A percentile compares a stretch with the other conserved stretches of the same genome.
Conservation (phyloP, 1,139 yeast species). For the Saccharomyces hybrid region DNA sequence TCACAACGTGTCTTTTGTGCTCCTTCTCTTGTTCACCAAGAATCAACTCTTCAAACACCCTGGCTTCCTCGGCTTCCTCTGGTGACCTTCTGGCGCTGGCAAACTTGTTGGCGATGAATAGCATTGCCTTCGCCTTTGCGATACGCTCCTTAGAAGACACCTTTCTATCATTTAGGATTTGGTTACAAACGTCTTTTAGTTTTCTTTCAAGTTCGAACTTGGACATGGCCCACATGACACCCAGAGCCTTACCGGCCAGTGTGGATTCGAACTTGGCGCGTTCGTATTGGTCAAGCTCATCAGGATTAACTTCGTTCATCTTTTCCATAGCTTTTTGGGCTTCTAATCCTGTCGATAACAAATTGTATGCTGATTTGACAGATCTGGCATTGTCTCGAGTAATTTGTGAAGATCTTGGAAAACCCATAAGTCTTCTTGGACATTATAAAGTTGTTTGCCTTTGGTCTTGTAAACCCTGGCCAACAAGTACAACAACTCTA, state of each 20-base stretch:
- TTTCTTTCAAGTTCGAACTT: conserved; percentile 66
- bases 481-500: conserved; percentile 63
- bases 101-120: conserved; percentile 52
- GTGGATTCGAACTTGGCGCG: conserved; percentile 57
- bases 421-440: conserved; percentile 65
- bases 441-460: conserved; percentile 46
- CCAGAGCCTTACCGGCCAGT: conserved; percentile 65
- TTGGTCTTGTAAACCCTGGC: conserved; percentile 58
- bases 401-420: conserved; percentile 53
- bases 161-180: conserved; percentile 49
- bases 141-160: conserved; percentile 45
- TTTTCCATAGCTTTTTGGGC: conserved; percentile 72
- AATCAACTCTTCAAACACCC: conserved; percentile 70
- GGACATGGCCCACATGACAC: conserved; percentile 74
- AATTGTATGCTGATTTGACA: conserved; percentile 59
- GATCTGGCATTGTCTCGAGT: conserved; percentile 69
- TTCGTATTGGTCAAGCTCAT: conserved; percentile 42
- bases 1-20: conserved; percentile 20
- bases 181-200: conserved; percentile 57
- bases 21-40: conserved; percentile 40
- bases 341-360: conserved; percentile 63
- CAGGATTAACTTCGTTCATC: conserved; percentile 48
- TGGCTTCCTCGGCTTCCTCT: conserved; percentile 68
- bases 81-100: conserved; percentile 49
- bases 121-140: conserved; percentile 53